A percentile compares a stretch with the other conserved stretches of the same genome.
These are phyloP conservation scores for Avena eriantha DNA, from an alignment of 176 grass and related monocot species.

Conservation along the genomic window DNA sequence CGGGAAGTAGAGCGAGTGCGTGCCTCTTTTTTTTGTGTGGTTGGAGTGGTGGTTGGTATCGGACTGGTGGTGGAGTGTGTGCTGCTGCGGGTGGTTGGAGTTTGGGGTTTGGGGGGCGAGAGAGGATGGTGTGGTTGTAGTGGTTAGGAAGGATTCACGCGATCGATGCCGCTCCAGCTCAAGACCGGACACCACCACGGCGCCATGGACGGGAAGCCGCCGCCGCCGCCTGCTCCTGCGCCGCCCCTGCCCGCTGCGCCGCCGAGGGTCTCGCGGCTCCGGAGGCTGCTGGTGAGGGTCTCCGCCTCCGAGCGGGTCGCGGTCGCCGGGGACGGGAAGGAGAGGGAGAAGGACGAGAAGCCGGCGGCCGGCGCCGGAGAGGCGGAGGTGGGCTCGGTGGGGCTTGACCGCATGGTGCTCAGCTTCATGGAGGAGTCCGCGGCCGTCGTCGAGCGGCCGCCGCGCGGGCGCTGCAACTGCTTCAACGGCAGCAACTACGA, in stretches of 20 bases:
- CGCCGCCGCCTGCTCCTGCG: background rate
- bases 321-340: conserved; percentile 35
- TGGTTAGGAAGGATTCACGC: conserved; percentile 44
- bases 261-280: conserved; percentile 59
- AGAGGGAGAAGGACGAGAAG: conserved; percentile 40
- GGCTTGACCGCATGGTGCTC: conserved; percentile 84
- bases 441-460: conserved; percentile 63
- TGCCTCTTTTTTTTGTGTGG: background rate
- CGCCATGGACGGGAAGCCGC: conserved; percentile 67
- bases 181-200: conserved; percentile 53
- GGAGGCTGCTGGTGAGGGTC: conserved; percentile 68
- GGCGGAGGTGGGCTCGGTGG: conserved; percentile 55
- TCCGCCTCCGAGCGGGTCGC: conserved; percentile 49
- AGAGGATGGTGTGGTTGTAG: conserved; percentile 45
- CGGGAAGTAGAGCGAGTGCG: background rate
- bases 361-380: background rate
- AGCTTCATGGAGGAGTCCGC: conserved; percentile 81
- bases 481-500: conserved; percentile 85
- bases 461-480: conserved; percentile 80
- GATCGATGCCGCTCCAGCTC: conserved; percentile 73
- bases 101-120: conserved; percentile 11
- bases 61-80: conserved; percentile 27
- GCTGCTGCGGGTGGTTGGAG: conserved; percentile 47
- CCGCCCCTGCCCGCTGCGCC: background rate
- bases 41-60: conserved; percentile 39